Conservation (phyloP, 805 yeast genomes). For the Yamadazyma olivae region DNA sequence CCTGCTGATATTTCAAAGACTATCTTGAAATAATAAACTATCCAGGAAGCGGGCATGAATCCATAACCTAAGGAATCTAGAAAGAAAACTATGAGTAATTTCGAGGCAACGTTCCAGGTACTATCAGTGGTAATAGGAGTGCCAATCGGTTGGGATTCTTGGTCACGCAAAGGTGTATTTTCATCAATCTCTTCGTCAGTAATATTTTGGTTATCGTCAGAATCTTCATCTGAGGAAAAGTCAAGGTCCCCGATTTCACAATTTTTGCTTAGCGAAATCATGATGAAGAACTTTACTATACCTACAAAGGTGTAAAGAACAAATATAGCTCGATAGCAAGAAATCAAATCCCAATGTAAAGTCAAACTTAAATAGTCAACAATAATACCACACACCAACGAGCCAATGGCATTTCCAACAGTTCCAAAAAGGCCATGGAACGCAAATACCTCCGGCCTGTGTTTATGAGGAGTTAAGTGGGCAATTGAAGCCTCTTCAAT, state of each 20-base stretch:
- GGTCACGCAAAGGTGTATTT: conserved; percentile 3
- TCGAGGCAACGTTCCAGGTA: conserved; percentile 19
- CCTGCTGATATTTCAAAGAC: conserved; percentile 53
- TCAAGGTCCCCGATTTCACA: conserved; percentile 44
- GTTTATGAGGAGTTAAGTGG: conserved; percentile 63
- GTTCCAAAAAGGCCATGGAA: conserved; percentile 68
- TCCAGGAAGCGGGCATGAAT: conserved; percentile 86
- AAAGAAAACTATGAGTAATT: conserved; percentile 63
- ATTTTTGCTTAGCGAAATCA: conserved; percentile 48
- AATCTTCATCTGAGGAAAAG: neutral
- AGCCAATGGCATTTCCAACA: conserved; percentile 72
- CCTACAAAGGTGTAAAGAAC: conserved; percentile 55
- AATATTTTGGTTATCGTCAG: neutral
- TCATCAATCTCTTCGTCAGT: conserved; percentile 2
- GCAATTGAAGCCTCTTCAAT: conserved; percentile 84
- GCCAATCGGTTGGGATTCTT: conserved; percentile 5
- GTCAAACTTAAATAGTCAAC: conserved; percentile 43
- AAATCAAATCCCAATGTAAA: conserved; percentile 29
- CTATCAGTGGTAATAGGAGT: conserved; percentile 1
- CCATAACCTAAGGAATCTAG: conserved; percentile 87
- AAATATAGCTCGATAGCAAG: conserved; percentile 58
- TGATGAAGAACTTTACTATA: conserved; percentile 44
- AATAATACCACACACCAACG: conserved; percentile 58
- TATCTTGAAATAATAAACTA: conserved; percentile 72
- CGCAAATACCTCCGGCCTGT: conserved; percentile 73